These are phyloP conservation scores for Acephala macrosclerotiorum DNA, from an alignment of 2,329 filamentous ascomycete genomes.

Conservation along the genomic window DNA sequence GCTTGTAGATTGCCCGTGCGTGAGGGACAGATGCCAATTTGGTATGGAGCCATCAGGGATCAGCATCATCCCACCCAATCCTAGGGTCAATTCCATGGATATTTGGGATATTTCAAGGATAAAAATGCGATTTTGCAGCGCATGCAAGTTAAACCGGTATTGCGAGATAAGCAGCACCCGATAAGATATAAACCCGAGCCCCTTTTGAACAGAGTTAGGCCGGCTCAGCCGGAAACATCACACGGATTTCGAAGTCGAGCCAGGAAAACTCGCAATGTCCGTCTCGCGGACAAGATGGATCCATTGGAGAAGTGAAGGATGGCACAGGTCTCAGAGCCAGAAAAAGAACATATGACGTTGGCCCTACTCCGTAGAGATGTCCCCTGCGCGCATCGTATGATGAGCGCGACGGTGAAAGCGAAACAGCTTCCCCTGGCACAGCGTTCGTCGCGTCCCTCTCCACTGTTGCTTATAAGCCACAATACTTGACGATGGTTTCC, in stretches of 20 bases:
- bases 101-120: constrained; percentile 17
- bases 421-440: constrained; percentile 19
- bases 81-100: constrained; percentile 11
- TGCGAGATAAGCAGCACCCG: constrained; percentile 23
- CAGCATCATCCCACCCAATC: constrained; percentile 4
- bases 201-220: constrained; percentile 12
- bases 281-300: neutral
- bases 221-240: neutral
- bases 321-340: constrained; percentile 5
- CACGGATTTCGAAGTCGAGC: neutral
- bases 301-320: neutral
- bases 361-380: constrained; percentile 3
- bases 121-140: constrained; percentile 17
- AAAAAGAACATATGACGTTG: constrained; percentile 31
- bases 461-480: constrained; percentile 11
- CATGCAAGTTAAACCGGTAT: constrained; percentile 24
- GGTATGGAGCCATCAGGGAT: neutral
- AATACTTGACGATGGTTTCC: neutral
- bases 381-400: constrained; percentile 22
- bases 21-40: constrained; percentile 9
- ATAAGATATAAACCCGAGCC: constrained; percentile 22
- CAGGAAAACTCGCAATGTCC: neutral
- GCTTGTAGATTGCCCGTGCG: constrained; percentile 14
- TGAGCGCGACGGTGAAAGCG: constrained; percentile 19
- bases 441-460: constrained; percentile 15